Evolutionary conservation across 1,139 yeast genomes (phyloP).

Genomic region (Yamadazyma dushanensis): DNA sequence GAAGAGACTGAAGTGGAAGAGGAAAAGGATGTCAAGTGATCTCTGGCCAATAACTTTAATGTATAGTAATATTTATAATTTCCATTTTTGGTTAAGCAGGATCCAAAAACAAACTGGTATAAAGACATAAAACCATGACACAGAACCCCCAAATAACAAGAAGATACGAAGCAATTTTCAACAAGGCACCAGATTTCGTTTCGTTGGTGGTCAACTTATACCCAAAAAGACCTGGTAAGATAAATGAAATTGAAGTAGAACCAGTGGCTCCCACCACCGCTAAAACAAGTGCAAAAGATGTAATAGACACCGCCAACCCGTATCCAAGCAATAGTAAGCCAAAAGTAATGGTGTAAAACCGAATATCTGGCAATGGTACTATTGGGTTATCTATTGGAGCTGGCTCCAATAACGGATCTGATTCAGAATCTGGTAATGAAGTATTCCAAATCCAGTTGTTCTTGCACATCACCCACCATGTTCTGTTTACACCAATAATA

Average conservation of each 20-base stretch:
- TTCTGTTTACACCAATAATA: constrained; percentile 48
- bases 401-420: too few species aligned
- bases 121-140: constrained; percentile 44
- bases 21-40: constrained; percentile 2
- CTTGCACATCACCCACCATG: too few species aligned
- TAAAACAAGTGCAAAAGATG: constrained; percentile 55
- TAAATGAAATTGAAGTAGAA: constrained; percentile 58
- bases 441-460: too few species aligned
- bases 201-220: constrained; percentile 39
- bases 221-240: constrained; percentile 60
- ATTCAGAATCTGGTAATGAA: too few species aligned
- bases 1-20: constrained; percentile 8
- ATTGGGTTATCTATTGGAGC: constrained; percentile 19
- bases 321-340: constrained; percentile 46
- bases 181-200: constrained; percentile 21
- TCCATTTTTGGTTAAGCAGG: constrained; percentile 7
- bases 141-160: constrained; percentile 43
- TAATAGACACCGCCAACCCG: constrained; percentile 41
- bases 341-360: constrained; percentile 51
- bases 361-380: constrained; percentile 52
- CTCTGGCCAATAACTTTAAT: constrained; percentile 5
- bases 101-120: constrained; percentile 31
- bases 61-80: constrained; percentile 6
- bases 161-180: constrained; percentile 29
- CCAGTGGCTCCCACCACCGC: constrained; percentile 65